Base-by-base conservation (phyloP, 2,329 filamentous ascomycete genomes). In the Hypoxylon sp. region DNA sequence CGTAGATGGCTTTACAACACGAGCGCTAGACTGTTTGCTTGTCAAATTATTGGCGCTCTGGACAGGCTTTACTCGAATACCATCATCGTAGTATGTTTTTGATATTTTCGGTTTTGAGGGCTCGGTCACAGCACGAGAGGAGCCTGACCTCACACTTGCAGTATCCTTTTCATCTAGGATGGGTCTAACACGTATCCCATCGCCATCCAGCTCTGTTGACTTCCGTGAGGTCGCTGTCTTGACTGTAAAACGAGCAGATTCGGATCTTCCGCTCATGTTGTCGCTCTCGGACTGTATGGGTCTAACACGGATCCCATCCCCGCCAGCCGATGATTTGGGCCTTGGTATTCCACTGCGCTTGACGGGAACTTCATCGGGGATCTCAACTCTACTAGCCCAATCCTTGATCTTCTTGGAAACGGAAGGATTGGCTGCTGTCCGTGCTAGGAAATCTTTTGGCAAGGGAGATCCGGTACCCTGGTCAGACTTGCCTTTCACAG, bases 381-480 rank as follows among this genome's bases (percentile, higher is more conserved):
- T 61, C 56, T 84, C 80, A 5, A 85, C 78, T 57, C 75, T 76
- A 40, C 71, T 74, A 0, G 82, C 83, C 84, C 84, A 87, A 36
- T 83, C 79, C 57, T 80, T 78, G 56, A 87, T 80, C 66, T 86
- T 87, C 59, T 72, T 80, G 35, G 81, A 75, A 3, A 83, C 74
- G 0, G 79, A 70, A 2, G 82, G 81, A 59, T 84, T 84, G 23
- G 74, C 72, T 5, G 76, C 73, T 1, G 80, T 78, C 15, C 73
- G 74, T 49, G 78, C 73, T 9, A 84, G 65, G 56, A 86, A 86
- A 54, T 83, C 76, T 60, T 81, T 83, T 0, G 83, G 82, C n/a
- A 86, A 69, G 0, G 75, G 73, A n/a, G 68, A 60, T 8, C 66
- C 75, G 4, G 71, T 67, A 29, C 70, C 68, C 4, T 63, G 49